Percentiles rank a stretch among this genome's conserved stretches.
Evolutionary conservation across 306 rosid species (phyloP).

Genomic region (Rubus parviflorus): DNA sequence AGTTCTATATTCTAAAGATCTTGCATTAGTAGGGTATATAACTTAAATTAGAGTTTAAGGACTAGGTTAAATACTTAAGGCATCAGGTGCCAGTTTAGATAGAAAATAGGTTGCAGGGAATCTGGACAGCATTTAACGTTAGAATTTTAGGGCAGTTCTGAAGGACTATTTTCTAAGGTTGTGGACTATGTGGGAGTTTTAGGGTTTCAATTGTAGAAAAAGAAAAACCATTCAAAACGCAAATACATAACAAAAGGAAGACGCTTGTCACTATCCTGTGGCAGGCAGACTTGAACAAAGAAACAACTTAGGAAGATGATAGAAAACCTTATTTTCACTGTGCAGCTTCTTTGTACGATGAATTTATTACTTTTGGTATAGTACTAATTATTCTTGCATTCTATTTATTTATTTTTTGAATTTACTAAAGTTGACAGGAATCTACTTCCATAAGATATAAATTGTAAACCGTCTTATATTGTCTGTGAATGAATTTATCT

Average conservation of each 20-base stretch:
- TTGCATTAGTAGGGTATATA: not conserved
- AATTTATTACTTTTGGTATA: not conserved
- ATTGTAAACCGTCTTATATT: slow-evolving; percentile 19
- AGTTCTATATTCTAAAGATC: not conserved
- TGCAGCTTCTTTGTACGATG: not conserved
- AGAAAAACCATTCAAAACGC: not conserved
- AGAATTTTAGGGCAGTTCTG: not conserved
- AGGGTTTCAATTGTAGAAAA: not conserved
- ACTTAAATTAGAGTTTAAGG: not conserved
- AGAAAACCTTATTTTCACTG: not conserved
- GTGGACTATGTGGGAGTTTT: not conserved
- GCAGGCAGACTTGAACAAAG: slow-evolving; percentile 1
- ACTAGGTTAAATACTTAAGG: slow-evolving; percentile 1
- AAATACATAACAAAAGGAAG: not conserved
- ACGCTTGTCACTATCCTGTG: not conserved
- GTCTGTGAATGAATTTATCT: slow-evolving; percentile 14
- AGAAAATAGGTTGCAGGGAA: not conserved
- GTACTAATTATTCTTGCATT: not conserved
- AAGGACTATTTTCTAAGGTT: not conserved
- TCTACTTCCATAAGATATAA: not conserved
- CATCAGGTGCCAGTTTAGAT: not conserved
- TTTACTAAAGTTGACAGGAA: too few species aligned
- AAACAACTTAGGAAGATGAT: not conserved
- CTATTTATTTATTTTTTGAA: not conserved
- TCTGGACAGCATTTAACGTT: not conserved